phyloP scores from a whole-genome alignment of 1,139 yeast species.

The Meyerozyma athensensis region DNA sequence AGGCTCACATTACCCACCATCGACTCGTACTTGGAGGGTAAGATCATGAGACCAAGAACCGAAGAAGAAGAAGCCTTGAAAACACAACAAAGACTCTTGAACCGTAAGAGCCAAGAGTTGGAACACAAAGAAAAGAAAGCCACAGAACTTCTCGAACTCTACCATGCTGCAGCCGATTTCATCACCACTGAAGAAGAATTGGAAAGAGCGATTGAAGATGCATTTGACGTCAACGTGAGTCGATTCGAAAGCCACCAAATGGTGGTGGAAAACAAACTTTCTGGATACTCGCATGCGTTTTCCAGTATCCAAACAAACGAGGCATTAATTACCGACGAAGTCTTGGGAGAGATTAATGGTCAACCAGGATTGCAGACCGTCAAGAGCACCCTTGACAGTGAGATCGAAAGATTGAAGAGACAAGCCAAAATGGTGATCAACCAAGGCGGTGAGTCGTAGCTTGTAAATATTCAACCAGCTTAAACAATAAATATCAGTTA shows the following conservation, averaged over 20 bases:
- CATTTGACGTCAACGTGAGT: constrained; percentile 45
- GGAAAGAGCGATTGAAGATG: constrained; percentile 50
- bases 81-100: constrained; percentile 27
- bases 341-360: constrained; percentile 34
- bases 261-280: constrained; percentile 33
- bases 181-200: constrained; percentile 64
- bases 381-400: constrained; percentile 37
- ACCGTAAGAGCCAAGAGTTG: constrained; percentile 32
- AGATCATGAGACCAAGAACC: constrained; percentile 69
- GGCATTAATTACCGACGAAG: constrained; percentile 31
- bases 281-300: constrained; percentile 27
- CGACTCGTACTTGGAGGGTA: constrained; percentile 61
- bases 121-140: constrained; percentile 43
- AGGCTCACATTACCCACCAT: constrained; percentile 76
- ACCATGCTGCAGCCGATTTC: constrained; percentile 64
- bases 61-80: constrained; percentile 53
- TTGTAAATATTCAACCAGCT: constrained; percentile 6
- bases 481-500: constrained; percentile 6
- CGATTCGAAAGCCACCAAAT: constrained; percentile 33
- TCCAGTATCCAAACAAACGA: constrained; percentile 28
- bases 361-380: constrained; percentile 47
- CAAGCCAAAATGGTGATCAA: constrained; percentile 30
- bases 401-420: constrained; percentile 31
- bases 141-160: constrained; percentile 57
- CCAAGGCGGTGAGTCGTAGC: constrained; percentile 8